Evolutionary conservation across 1,139 yeast species (phyloP), one percentile per base, ranked within the genome.

Genomic region (Eremothecium cymbalariae): DNA sequence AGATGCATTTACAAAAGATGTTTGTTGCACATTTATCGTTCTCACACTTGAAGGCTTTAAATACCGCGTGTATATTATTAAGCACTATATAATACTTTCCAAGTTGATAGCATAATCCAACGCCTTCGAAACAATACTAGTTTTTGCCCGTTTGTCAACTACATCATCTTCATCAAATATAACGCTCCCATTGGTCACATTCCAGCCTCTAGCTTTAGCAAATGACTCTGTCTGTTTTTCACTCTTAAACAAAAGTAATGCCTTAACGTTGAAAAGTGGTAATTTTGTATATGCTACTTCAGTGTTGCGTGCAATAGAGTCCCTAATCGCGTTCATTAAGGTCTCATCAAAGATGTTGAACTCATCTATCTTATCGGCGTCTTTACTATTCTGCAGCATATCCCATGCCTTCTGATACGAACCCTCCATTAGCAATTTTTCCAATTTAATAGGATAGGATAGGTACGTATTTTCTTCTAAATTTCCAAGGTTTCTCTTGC

Each of bases 351-450:
- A 79, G 34, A 75, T 70, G 37, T 61, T 62, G 51, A 68, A 77
- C 53, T 79, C 85, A 33, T 68, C 64, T 42, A 64, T 57, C 30
- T 59, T 58, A 21, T 53, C 44, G 13, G 53, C 52, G 8, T 17
- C 30, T 21, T 18, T 27, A 6, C 56, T 51, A 18, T 50, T 48
- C 66, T 63, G 79, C 34, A 68, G 72, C 37, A 84, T 71, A 48
- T 77, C 79, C 83, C 94, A 83, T 36, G 90, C 90, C 62, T 84
- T 84, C 58, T 85, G 93, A 60, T 88, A 90, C 45, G 90, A 82
- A 30, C 98, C 98, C 59, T 90, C 98, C 83, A 90, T 86, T 47
- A 90, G 72, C 77, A 94, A 84, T 48, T 85, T 80, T 59, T 90
- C 98, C 47, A 90, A 74, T 48, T 77, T 75, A 39, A 90, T 77